Percentiles rank a stretch among this genome's conserved stretches.
Evolutionary conservation across 345 rosid genomes (phyloP).

Genomic region (Syzygium aqueum): DNA sequence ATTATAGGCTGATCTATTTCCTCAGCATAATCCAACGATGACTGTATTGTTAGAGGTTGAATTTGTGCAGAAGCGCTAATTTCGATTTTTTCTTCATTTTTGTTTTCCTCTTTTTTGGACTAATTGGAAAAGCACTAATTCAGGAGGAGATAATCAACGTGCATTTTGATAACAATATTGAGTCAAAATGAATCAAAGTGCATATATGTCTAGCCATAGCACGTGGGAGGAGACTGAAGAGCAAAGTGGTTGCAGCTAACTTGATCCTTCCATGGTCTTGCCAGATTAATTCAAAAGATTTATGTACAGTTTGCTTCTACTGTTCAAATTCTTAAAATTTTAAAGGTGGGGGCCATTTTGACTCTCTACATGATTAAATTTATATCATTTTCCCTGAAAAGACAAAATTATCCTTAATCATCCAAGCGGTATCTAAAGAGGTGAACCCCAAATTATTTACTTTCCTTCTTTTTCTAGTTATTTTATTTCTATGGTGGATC

Average conservation of each 20-base stretch:
- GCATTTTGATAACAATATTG: not conserved
- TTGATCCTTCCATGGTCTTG: not conserved
- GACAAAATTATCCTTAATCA: not conserved
- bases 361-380: not conserved
- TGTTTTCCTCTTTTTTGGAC: not conserved
- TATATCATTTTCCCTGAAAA: not conserved
- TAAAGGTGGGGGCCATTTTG: not conserved
- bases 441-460: not conserved
- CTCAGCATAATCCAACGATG: not conserved
- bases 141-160: not conserved
- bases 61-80: not conserved
- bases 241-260: not conserved
- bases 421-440: not conserved
- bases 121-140: not conserved
- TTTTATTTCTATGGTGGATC: not conserved
- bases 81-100: not conserved
- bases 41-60: not conserved
- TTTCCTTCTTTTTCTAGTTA: not conserved
- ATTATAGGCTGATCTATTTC: not conserved
- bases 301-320: not conserved
- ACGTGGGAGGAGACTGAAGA: not conserved
- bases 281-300: not conserved
- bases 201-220: not conserved
- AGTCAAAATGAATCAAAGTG: not conserved
- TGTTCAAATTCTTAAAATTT: not conserved